Percentiles rank a stretch among this genome's conserved stretches.
Evolutionary conservation across 768 basidiomycete genomes (phyloP).

Genomic region (Boletus tylopilopsis): DNA sequence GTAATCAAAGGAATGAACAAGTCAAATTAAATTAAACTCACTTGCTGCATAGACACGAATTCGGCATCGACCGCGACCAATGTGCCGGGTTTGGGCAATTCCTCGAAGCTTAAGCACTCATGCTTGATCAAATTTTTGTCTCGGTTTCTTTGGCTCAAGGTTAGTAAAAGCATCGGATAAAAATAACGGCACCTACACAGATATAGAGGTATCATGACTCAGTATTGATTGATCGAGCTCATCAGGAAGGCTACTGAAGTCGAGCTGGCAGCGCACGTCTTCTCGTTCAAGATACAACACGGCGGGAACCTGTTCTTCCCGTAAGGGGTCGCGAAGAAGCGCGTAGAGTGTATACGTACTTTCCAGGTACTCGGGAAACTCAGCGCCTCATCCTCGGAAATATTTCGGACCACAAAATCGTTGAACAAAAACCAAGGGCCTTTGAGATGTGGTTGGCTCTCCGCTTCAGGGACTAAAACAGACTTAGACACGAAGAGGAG

Average conservation of each 20-base stretch:
- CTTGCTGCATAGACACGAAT: slow-evolving; percentile 96
- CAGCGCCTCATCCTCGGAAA: slow-evolving; percentile 83
- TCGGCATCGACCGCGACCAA: slow-evolving; percentile 96
- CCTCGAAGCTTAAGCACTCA: slow-evolving; percentile 62
- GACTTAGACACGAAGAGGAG: not conserved
- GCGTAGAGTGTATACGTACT: slow-evolving; percentile 39
- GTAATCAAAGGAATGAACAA: not conserved
- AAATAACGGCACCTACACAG: slow-evolving; percentile 49
- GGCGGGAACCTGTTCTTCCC: slow-evolving; percentile 60
- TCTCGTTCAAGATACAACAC: slow-evolving; percentile 86
- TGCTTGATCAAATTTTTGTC: slow-evolving; percentile 74
- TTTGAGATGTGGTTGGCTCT: slow-evolving; percentile 34
- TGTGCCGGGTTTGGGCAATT: slow-evolving; percentile 82
- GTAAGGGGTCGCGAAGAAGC: not conserved
- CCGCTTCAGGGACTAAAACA: slow-evolving; percentile 64
- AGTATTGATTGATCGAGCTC: slow-evolving; percentile 72
- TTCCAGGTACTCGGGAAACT: slow-evolving; percentile 92
- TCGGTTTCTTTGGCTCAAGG: slow-evolving; percentile 54
- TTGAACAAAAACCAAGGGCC: slow-evolving; percentile 95
- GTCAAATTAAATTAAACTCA: slow-evolving; percentile 20
- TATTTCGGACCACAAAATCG: slow-evolving; percentile 86
- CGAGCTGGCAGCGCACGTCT: slow-evolving; percentile 54
- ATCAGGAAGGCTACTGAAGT: slow-evolving; percentile 62
- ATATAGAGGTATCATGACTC: slow-evolving; percentile 84
- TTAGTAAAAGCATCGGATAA: not conserved